These are phyloP conservation scores for Sicyos edulis DNA, from an alignment of 306 rosid genomes.

Conservation along the genomic window DNA sequence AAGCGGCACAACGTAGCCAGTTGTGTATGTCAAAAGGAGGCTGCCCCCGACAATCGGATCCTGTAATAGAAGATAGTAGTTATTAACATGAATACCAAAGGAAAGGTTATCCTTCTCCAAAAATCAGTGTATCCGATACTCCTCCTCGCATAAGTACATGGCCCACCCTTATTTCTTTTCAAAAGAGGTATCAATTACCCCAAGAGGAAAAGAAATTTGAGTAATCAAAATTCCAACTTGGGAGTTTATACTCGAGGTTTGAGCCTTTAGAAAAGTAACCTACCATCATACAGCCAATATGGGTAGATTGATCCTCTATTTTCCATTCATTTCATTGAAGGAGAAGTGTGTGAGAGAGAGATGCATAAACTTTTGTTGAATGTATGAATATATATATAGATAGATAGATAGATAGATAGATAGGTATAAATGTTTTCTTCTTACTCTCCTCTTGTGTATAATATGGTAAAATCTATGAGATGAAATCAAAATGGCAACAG, in stretches of 20 bases:
- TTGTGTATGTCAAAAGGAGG: slow-evolving; percentile 84
- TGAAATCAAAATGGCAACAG: neutral
- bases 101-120: neutral
- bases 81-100: neutral
- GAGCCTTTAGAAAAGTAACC: neutral
- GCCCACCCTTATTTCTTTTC: neutral
- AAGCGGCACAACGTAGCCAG: slow-evolving; percentile 80
- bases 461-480: neutral
- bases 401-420: no score
- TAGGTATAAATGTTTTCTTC: no score
- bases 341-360: neutral
- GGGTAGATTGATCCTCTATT: neutral
- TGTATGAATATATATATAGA: neutral
- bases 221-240: neutral
- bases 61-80: slow-evolving; percentile 33
- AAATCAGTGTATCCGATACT: neutral
- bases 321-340: neutral
- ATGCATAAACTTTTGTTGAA: neutral
- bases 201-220: neutral
- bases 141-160: neutral
- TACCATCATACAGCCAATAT: neutral
- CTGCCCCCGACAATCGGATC: slow-evolving; percentile 85
- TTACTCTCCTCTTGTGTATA: neutral
- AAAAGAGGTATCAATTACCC: neutral
- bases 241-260: neutral